Evolutionary conservation across 2,329 filamentous ascomycete species (phyloP).

Genomic region (Pseudogymnoascus sp.): DNA sequence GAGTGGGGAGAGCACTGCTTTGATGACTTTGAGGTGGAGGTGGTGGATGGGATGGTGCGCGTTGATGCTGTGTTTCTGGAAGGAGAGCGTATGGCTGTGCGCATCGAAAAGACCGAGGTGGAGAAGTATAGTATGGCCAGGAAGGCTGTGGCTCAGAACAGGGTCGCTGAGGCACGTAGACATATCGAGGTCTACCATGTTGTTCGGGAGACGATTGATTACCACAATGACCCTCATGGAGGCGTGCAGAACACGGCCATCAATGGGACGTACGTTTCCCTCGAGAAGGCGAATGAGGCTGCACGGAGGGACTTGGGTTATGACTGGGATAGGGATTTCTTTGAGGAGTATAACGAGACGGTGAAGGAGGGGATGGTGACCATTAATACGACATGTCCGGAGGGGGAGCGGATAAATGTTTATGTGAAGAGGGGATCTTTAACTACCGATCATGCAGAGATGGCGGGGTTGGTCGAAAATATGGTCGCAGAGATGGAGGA

Average conservation of each 20-base stretch:
- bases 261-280: not conserved
- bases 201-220: not conserved
- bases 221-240: not conserved
- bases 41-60: not conserved
- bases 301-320: not conserved
- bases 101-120: not conserved
- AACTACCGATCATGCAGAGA: constrained; percentile 15
- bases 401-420: constrained; percentile 1
- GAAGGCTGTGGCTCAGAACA: not conserved
- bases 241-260: not conserved
- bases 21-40: not conserved
- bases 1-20: not conserved
- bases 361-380: not conserved
- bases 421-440: constrained; percentile 3
- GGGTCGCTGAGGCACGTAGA: not conserved
- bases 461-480: constrained; percentile 29
- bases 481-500: not conserved
- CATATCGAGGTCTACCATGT: not conserved
- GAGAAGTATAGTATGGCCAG: not conserved
- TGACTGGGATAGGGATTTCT: not conserved
- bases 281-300: not conserved
- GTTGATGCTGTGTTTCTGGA: not conserved
- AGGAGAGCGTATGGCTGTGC: not conserved
- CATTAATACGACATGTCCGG: not conserved
- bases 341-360: not conserved